Conservation (phyloP, 1,284 basidiomycete species). For the Ceratobasidium theobromae region DNA sequence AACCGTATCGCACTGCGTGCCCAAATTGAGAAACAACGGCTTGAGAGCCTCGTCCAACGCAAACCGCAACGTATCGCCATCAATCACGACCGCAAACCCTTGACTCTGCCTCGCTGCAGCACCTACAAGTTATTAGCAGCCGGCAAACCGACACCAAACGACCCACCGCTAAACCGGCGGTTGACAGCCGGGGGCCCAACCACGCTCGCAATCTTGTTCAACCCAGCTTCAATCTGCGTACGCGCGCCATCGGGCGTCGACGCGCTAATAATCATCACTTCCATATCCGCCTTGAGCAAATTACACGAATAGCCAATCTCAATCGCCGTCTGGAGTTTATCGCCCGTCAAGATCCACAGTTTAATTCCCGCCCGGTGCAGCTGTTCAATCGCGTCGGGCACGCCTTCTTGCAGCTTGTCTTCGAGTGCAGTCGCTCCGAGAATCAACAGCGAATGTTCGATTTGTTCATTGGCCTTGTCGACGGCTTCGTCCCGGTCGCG, state of each 20-base stretch:
- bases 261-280: slow-evolving; percentile 94
- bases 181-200: slow-evolving; percentile 58
- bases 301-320: slow-evolving; percentile 96
- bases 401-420: slow-evolving; percentile 95
- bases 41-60: slow-evolving; percentile 80
- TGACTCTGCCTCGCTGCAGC: slow-evolving; percentile 52
- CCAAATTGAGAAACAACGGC: slow-evolving; percentile 84
- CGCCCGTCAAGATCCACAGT: slow-evolving; percentile 93
- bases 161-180: background rate
- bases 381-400: slow-evolving; percentile 92
- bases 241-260: slow-evolving; percentile 75
- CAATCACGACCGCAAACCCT: slow-evolving; percentile 92
- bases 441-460: slow-evolving; percentile 81
- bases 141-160: slow-evolving; percentile 4
- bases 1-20: slow-evolving; percentile 95
- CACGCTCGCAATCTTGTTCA: slow-evolving; percentile 91
- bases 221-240: slow-evolving; percentile 85
- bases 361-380: slow-evolving; percentile 95
- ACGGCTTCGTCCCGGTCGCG: slow-evolving; percentile 87
- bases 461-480: slow-evolving; percentile 79
- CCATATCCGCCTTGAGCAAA: slow-evolving; percentile 87
- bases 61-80: slow-evolving; percentile 88
- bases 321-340: slow-evolving; percentile 97
- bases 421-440: slow-evolving; percentile 95
- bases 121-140: background rate